Base-by-base conservation (phyloP, 768 basidiomycete genomes). In the Rhodotorula diobovata region DNA sequence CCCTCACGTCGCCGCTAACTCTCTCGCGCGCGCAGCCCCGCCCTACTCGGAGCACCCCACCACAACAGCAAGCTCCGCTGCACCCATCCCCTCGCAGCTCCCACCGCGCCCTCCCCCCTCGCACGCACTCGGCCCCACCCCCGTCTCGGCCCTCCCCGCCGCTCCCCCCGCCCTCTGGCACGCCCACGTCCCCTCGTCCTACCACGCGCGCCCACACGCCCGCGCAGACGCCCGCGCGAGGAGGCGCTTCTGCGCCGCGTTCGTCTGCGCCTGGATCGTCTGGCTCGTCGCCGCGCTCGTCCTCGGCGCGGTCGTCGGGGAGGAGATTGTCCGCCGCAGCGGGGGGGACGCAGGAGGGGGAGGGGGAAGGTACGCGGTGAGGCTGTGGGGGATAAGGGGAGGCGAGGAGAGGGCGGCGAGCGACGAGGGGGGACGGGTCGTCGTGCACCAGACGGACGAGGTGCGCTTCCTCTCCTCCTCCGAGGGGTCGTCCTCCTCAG, bases 121-220 rank as follows among this genome's bases (percentile, higher is more conserved):
- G 53, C 46, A 14, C 60, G 51, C 43, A 63, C 63, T 30, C 60
- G 69, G 69, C 34, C 69, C 69, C 0, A 65, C 69, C 35, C 58
- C 69, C 43, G 65, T 70, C 53, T 7, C 58, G 10, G 41, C 63
- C 12, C 69, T 70, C 63, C 69, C 69, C 0, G 23, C 54, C 2
- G 59, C 63, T 28, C 45, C 56, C 25, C 37, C 64, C 4, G 50
- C 46, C 16, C 34, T 32, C 37, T 51, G 48, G 41, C 41, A 43
- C 41, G 41, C 41, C n/a, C n/a, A n/a, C n/a, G n/a, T n/a, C n/a
- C n/a, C n/a, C 41, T 43, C 41, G 41, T 14, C 41, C 41, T 43
- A 41, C n/a, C 59, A 50, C 14, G 63, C 63, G 0, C 63, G 66
- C 50, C 53, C 64, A 0, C n/a, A 64, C n/a, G 70, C 70, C 23